Percentiles rank a stretch among this genome's conserved stretches.
phyloP scores from a whole-genome alignment of 1,284 basidiomycete species.

The Tilletia horrida region DNA sequence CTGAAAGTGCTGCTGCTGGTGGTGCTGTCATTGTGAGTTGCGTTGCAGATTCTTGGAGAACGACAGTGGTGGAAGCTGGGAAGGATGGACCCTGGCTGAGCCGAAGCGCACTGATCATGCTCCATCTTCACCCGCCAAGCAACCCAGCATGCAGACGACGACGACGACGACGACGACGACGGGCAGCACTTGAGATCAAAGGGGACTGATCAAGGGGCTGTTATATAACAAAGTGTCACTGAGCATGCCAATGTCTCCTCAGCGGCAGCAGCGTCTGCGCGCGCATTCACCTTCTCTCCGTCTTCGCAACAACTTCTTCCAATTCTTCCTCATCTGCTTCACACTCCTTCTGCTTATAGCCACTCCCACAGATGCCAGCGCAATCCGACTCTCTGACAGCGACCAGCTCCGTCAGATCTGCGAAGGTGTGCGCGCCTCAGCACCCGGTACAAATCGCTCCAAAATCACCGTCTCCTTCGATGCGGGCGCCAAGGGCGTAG shows the following conservation, averaged over 20 bases:
- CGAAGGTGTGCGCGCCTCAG: conserved; percentile 6
- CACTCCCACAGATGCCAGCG: neutral
- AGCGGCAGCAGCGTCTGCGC: no score
- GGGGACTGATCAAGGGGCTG: no score
- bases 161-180: no score
- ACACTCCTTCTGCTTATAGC: neutral
- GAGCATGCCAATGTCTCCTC: no score
- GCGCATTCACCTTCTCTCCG: no score
- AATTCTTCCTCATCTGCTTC: neutral
- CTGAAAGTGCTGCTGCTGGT: neutral
- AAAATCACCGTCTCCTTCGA: conserved; percentile 71
- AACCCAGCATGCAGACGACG: no score
- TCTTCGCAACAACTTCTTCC: no score
- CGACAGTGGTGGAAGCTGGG: neutral
- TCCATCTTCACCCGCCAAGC: no score
- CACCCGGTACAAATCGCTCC: neutral
- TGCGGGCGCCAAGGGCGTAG: conserved; percentile 71
- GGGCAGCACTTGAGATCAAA: no score
- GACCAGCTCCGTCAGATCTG: conserved; percentile 11
- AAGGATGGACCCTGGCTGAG: no score
- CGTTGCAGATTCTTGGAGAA: conserved; percentile 62
- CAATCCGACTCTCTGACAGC: neutral
- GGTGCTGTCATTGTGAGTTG: conserved; percentile 54
- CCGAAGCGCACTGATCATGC: no score
- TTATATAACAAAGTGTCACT: no score